These are phyloP conservation scores for Lodderomyces beijingensis DNA, from an alignment of 1,139 yeast genomes.

Conservation along the genomic window DNA sequence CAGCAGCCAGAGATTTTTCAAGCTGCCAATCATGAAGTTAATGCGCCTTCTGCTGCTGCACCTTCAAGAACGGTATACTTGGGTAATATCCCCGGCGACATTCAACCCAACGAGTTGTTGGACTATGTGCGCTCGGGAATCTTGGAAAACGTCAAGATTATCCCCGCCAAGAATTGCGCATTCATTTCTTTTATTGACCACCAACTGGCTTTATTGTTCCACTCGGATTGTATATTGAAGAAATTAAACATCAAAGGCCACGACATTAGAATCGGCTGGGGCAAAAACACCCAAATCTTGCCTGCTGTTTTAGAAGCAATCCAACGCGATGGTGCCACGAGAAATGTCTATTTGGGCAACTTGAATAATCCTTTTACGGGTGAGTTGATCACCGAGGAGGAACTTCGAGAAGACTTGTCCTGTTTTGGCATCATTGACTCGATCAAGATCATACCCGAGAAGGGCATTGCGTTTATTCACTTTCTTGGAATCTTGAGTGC, in stretches of 20 bases:
- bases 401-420: conserved; percentile 46
- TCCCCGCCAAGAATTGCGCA: conserved; percentile 57
- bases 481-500: conserved; percentile 56
- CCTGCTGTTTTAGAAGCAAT: conserved; percentile 71
- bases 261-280: conserved; percentile 67
- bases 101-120: conserved; percentile 75
- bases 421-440: conserved; percentile 55
- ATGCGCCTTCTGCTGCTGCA: conserved; percentile 29
- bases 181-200: conserved; percentile 60
- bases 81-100: conserved; percentile 82
- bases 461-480: conserved; percentile 59
- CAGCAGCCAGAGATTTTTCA: conserved; percentile 1
- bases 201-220: conserved; percentile 57
- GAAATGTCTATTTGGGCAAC: conserved; percentile 83
- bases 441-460: conserved; percentile 53
- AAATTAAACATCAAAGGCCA: conserved; percentile 53
- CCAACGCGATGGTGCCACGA: conserved; percentile 82
- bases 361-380: conserved; percentile 48
- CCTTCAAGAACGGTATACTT: conserved; percentile 86
- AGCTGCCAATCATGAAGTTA: conserved; percentile 7
- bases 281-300: conserved; percentile 58
- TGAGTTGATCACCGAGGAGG: conserved; percentile 53
- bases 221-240: conserved; percentile 57
- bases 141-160: conserved; percentile 65
- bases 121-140: conserved; percentile 91